These are phyloP conservation scores for Euphorbia celastroides DNA, from an alignment of 441 rosid genomes.

Conservation along the genomic window DNA sequence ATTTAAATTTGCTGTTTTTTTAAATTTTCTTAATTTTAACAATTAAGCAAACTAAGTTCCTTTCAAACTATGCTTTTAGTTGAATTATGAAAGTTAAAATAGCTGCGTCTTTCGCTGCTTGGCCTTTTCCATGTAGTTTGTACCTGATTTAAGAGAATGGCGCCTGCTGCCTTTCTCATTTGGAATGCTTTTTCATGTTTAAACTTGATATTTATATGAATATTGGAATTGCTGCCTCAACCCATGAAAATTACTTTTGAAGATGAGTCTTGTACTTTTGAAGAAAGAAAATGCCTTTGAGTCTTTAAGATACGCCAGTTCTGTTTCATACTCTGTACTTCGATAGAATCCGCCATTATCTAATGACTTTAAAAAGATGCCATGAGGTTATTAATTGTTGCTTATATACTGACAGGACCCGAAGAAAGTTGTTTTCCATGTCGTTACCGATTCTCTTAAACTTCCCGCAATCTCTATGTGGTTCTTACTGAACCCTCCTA, in stretches of 20 bases:
- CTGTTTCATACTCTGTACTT: neutral
- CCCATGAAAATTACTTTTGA: neutral
- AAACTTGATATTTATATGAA: neutral
- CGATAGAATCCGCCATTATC: too few species aligned
- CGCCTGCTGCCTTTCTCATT: neutral
- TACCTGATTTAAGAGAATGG: neutral
- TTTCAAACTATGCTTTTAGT: neutral
- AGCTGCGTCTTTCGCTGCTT: neutral
- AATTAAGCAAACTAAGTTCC: neutral
- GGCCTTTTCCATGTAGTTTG: neutral
- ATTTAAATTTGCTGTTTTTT: neutral
- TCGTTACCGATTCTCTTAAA: conserved; percentile 80
- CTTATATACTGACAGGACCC: conserved; percentile 51
- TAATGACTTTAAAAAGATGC: neutral
- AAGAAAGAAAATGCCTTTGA: neutral
- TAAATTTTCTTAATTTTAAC: neutral
- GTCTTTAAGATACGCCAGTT: neutral
- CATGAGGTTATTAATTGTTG: conserved; percentile 5
- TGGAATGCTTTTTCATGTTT: neutral
- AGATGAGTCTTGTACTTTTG: neutral
- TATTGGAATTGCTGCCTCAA: neutral
- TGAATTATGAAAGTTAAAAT: neutral
- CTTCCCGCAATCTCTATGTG: conserved; percentile 90
- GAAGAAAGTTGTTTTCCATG: conserved; percentile 68
- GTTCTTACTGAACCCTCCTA: conserved; percentile 70